Percentiles rank a stretch among this genome's conserved stretches.
phyloP scores from a whole-genome alignment of 2,329 filamentous ascomycete species.

The Shiraia bambusicola region DNA sequence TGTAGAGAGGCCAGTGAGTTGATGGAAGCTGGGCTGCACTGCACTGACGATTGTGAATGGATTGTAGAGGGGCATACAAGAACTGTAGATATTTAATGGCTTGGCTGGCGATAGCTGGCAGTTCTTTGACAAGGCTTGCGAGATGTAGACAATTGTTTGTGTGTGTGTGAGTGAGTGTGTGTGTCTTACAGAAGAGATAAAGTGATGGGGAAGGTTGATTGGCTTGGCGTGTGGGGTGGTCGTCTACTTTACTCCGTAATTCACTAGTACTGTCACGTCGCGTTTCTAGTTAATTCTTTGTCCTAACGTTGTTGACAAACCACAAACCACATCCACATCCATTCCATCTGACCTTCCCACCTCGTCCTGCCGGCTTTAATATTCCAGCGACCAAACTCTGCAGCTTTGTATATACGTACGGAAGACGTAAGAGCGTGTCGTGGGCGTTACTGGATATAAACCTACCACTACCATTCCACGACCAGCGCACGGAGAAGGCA shows the following conservation, averaged over 20 bases:
- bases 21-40: background rate
- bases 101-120: conserved; percentile 5
- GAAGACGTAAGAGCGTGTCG: no score
- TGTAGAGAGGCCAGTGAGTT: background rate
- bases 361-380: no score
- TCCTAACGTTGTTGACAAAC: conserved; percentile 7
- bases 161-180: no score
- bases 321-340: no score
- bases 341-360: no score
- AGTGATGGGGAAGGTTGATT: conserved; percentile 18
- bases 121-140: background rate
- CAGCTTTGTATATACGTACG: no score
- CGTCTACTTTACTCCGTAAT: no score
- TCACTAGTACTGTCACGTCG: conserved; percentile 29
- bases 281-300: conserved; percentile 30
- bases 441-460: no score
- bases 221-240: conserved; percentile 20
- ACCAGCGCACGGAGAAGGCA: background rate
- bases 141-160: background rate
- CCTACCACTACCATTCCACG: no score
- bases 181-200: no score
- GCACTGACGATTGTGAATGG: conserved; percentile 6
- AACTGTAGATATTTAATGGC: conserved; percentile 9
- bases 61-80: background rate
- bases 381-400: no score